Evolutionary conservation across 208 protist genomes (phyloP).

Genomic region (Naegleria fowleri): DNA sequence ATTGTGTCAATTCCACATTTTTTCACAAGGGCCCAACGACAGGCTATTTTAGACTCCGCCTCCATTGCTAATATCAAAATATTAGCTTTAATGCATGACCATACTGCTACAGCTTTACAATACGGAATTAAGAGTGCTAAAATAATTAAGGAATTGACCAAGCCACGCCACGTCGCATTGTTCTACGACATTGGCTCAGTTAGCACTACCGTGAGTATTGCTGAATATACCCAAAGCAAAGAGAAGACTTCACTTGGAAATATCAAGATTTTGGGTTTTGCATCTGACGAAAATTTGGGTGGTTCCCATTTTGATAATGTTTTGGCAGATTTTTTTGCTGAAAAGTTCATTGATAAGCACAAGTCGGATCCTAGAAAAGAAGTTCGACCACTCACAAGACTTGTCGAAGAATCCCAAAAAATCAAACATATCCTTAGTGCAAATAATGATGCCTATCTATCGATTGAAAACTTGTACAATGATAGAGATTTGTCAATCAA

Average conservation of each 20-base stretch:
- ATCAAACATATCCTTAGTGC: neutral
- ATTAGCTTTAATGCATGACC: conserved; percentile 67
- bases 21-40: conserved; percentile 65
- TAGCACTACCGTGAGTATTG: neutral
- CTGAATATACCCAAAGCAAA: neutral
- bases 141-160: neutral
- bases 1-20: conserved; percentile 81
- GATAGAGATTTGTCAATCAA: neutral
- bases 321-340: neutral
- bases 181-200: neutral
- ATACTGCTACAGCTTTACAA: conserved; percentile 49
- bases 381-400: neutral
- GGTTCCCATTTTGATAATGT: neutral
- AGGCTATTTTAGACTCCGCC: conserved; percentile 74
- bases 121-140: neutral
- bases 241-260: neutral
- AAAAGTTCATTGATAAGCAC: neutral
- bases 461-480: neutral
- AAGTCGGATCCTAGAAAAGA: neutral
- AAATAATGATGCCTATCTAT: neutral
- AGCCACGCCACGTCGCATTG: neutral
- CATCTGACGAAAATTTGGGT: neutral
- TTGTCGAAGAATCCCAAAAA: neutral
- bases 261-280: neutral
- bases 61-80: conserved; percentile 66